Conservation (phyloP, 169 alveolate genomes). For the Cryptosporidium sp. region DNA sequence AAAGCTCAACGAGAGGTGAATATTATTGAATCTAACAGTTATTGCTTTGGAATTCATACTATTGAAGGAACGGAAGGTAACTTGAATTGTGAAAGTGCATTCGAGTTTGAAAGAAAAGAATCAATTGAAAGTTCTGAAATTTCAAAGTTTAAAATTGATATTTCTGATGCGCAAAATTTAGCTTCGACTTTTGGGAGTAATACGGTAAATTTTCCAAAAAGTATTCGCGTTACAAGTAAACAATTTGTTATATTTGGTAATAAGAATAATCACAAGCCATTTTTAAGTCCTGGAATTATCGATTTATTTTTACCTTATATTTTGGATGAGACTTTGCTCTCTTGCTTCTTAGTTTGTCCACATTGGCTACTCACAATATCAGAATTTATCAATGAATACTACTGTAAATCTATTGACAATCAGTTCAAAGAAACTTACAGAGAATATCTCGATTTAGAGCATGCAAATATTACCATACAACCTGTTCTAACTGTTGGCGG, state of each 20-base stretch:
- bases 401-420: constrained; percentile 35
- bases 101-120: constrained; percentile 39
- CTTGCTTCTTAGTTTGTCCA: constrained; percentile 67
- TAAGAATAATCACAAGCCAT: constrained; percentile 57
- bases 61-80: not conserved
- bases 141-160: not conserved
- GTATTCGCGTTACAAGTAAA: constrained; percentile 18
- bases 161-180: not conserved
- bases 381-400: constrained; percentile 6
- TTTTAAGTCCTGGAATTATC: constrained; percentile 71
- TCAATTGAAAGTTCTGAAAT: constrained; percentile 39
- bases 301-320: constrained; percentile 58
- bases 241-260: constrained; percentile 33
- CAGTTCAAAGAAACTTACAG: constrained; percentile 36
- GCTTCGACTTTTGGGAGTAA: not conserved
- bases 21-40: not conserved
- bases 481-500: constrained; percentile 72
- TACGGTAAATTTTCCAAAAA: not conserved
- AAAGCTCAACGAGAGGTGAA: not conserved
- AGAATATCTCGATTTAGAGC: constrained; percentile 35
- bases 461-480: constrained; percentile 59
- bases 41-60: not conserved
- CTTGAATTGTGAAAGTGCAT: not conserved
- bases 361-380: constrained; percentile 69
- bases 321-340: constrained; percentile 45